Conservation (phyloP, 2,329 filamentous ascomycete genomes). For the Scortechinia acanthostroma region DNA sequence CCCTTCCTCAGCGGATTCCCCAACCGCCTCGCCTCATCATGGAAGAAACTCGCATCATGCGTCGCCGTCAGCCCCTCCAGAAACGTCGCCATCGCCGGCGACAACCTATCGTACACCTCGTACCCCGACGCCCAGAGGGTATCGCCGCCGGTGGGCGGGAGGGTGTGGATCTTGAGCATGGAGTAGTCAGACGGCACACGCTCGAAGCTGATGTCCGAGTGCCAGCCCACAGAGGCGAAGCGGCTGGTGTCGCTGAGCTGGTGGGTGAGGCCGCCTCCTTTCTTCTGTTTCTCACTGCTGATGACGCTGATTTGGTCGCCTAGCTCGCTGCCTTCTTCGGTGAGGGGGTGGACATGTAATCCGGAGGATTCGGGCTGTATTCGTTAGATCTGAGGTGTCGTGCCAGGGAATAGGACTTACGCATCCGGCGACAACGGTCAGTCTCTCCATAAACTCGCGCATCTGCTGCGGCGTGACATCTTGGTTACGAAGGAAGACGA, state of each 20-base stretch:
- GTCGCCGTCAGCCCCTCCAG: constrained; percentile 40
- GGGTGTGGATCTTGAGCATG: constrained; percentile 37
- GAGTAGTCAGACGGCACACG: constrained; percentile 43
- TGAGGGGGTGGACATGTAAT: constrained; percentile 36
- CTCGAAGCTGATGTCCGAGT: constrained; percentile 46
- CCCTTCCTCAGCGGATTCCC: constrained; percentile 22
- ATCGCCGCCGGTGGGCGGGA: constrained; percentile 37
- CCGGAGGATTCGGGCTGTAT: constrained; percentile 31
- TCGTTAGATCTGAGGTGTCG: constrained; percentile 36
- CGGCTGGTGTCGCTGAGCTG: constrained; percentile 39
- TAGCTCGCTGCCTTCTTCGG: constrained; percentile 27
- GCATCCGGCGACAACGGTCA: constrained; percentile 32
- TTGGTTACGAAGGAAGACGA: constrained; percentile 40
- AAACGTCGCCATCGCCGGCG: constrained; percentile 33
- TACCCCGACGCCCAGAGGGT: constrained; percentile 39
- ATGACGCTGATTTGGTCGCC: constrained; percentile 35
- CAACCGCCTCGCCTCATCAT: constrained; percentile 35
- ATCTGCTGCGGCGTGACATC: constrained; percentile 13
- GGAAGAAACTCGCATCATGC: constrained; percentile 38
- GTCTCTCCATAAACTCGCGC: constrained; percentile 32
- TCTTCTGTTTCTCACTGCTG: constrained; percentile 42
- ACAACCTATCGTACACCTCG: constrained; percentile 46
- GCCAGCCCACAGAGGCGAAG: constrained; percentile 38
- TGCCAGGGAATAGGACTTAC: constrained; percentile 31
- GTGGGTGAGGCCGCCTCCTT: constrained; percentile 40